Evolutionary conservation across 345 rosid species (phyloP), one percentile per base, ranked within the genome.

Genomic region (Pseudoturritis turrita): DNA sequence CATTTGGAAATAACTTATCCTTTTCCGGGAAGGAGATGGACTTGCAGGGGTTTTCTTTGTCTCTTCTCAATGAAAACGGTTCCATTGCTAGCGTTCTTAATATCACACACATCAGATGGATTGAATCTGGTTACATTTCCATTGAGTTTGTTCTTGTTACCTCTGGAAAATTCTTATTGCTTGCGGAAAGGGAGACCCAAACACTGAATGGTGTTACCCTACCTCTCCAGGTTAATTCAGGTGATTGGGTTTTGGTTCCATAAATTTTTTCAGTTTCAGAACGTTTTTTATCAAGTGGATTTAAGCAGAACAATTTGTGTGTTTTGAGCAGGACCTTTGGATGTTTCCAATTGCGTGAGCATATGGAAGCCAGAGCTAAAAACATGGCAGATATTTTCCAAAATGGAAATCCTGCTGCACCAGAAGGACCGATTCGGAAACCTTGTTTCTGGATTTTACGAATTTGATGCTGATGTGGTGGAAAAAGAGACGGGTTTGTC

Each of bases 301-400:
- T 73, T 12, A 37, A 28, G 25, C 39, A 33, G 7, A 10, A 36
- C 43, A 31, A 9, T 10, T 18, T 58, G 50, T 53, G 80, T 73
- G 74, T 26, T 28, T 67, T 46, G 62, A 3, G 58, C 82, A 94
- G 98, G 96, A 51, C 76, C 85, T 35, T 68, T 91, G 7, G 88
- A 87, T 77, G 83, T 89, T 67, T 79, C 89, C 29, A 95, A 64
- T 21, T 88, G 97, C 15, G 58, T 65, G 23, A 89, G 88, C 11
- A 73, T 75, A 51, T 87, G 91, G 96, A 89, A 83, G 65, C 83
- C 82, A 50, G 87, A 83, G 70, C 63, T 81, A 15, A 80, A 63
- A 57, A 75, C 78, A 14, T 95, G 99, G 99, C 93, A 95, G 69
- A 81, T 89, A 67, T 88, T 83, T 78, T 91, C 99, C 50, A 83